Conservation (phyloP, 768 basidiomycete genomes). For the Lactarius hatsudake region DNA sequence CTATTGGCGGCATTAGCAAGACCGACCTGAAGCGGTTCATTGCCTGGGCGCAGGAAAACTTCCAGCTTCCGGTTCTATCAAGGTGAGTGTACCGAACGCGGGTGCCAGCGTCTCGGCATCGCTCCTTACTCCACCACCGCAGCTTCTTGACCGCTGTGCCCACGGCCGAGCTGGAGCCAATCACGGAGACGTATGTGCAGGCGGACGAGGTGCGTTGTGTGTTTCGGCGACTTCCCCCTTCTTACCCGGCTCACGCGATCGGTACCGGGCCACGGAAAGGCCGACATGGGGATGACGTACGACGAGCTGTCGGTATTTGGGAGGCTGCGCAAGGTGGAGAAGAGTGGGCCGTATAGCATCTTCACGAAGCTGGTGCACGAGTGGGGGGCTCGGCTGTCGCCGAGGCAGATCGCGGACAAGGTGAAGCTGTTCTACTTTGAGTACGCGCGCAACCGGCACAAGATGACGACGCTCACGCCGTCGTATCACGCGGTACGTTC, state of each 20-base stretch:
- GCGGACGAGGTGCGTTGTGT: slow-evolving; percentile 76
- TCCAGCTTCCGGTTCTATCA: slow-evolving; percentile 80
- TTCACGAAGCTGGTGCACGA: slow-evolving; percentile 94
- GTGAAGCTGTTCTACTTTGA: slow-evolving; percentile 98
- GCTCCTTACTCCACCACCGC: background rate
- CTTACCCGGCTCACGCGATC: slow-evolving; percentile 7
- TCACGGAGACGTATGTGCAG: slow-evolving; percentile 91
- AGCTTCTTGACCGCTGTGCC: slow-evolving; percentile 92
- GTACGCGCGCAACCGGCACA: slow-evolving; percentile 94
- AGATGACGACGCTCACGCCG: slow-evolving; percentile 97
- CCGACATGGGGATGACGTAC: slow-evolving; percentile 99
- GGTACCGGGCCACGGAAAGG: slow-evolving; percentile 42
- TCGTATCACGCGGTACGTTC: slow-evolving; percentile 85
- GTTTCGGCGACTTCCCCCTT: background rate
- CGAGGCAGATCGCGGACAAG: slow-evolving; percentile 88
- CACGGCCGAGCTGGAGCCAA: slow-evolving; percentile 95
- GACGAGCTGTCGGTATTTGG: slow-evolving; percentile 94
- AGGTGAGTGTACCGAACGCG: slow-evolving; percentile 46
- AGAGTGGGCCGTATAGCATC: slow-evolving; percentile 96
- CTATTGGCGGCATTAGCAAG: slow-evolving; percentile 97
- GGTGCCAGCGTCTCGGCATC: background rate
- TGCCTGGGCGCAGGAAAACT: slow-evolving; percentile 70
- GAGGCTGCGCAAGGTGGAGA: slow-evolving; percentile 90
- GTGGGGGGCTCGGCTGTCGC: slow-evolving; percentile 87
- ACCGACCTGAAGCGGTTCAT: slow-evolving; percentile 97